These are phyloP conservation scores for Debaryomycetaceae sp. DNA, from an alignment of 1,139 yeast genomes.

Conservation along the genomic window DNA sequence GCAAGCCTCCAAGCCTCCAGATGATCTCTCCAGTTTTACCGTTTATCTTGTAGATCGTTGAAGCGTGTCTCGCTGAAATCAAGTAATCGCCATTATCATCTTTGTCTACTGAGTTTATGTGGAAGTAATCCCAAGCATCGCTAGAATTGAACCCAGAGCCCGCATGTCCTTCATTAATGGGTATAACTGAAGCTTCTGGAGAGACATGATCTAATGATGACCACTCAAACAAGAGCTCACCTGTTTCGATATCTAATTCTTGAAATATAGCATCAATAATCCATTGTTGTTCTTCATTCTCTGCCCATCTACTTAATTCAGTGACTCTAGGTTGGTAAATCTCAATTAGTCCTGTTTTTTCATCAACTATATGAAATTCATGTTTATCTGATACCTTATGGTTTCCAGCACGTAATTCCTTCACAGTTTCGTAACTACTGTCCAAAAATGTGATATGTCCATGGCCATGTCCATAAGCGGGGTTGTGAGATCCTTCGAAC, in stretches of 20 bases:
- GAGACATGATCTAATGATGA: conserved; percentile 33
- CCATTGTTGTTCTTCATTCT: conserved; percentile 25
- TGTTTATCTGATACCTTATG: conserved; percentile 30
- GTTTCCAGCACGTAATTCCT: conserved; percentile 29
- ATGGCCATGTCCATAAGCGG: conserved; percentile 33
- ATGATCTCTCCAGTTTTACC: conserved; percentile 35
- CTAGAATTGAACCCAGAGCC: conserved; percentile 30
- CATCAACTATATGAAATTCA: conserved; percentile 29
- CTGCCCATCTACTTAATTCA: conserved; percentile 25
- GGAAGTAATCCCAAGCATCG: conserved; percentile 42
- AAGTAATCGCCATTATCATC: conserved; percentile 34
- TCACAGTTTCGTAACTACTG: conserved; percentile 23
- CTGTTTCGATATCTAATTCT: conserved; percentile 34
- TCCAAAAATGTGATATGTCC: conserved; percentile 32
- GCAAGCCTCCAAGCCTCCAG: conserved; percentile 31
- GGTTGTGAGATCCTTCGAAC: conserved; percentile 32
- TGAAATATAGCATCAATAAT: conserved; percentile 30
- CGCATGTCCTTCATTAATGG: conserved; percentile 24
- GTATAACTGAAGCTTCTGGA: conserved; percentile 26
- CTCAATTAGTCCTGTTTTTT: conserved; percentile 25
- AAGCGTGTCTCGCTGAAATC: conserved; percentile 33
- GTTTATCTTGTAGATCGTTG: conserved; percentile 31
- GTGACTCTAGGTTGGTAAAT: conserved; percentile 27
- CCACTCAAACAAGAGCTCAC: conserved; percentile 37
- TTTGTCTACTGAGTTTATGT: conserved; percentile 39